Base-by-base conservation (phyloP, 2,329 filamentous ascomycete genomes). In the Monosporascus sp. region DNA sequence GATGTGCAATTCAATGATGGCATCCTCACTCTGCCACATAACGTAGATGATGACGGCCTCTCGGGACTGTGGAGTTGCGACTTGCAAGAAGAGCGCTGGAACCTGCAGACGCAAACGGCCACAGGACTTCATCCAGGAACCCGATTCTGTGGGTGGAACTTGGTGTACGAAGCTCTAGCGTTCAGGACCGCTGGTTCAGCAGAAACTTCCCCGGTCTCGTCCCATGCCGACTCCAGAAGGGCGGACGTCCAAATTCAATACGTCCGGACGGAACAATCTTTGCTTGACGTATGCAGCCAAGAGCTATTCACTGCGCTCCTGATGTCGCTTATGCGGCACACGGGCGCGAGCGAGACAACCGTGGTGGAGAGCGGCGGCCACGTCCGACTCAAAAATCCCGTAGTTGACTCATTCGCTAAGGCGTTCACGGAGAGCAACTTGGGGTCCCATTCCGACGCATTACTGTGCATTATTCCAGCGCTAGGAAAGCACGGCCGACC, bases 221-320 rank as follows among this genome's bases (percentile, higher is more conserved):
- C 31, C 9, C 9, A 35, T 35, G 9, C 31, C 31, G 11, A 11
- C 31, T 4, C 11, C 11, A 2, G 9, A 35, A 14, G 31, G 31
- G 31, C 9, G 1, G 31, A 20, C 9, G 18, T 43, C 9, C 17
- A 20, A 14, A 43, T 43, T 20, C 39, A 43, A 20, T 43, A 20
- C 39, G 39, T 24, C 39, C 5, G 18, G 7, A 50, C 20, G 39
- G 45, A 50, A n/a, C 22, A n/a, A 7, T 53, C 56, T 5, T 49
- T 60, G 3, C 49, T 59, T 17, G 53, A 59, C 2, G 18, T 54
- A 0, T 56, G 57, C 22, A 52, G 53, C n/a, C 57, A 58, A 31
- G 57, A 61, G 9, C 51, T 62, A 1, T 58, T 60, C 24, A 52
- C 47, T 3, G 39, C 20, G 20, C 17, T 43, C 18, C 9, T 43